phyloP scores from a whole-genome alignment of 148 eudicot species.

The Nepenthes mirabilis region DNA sequence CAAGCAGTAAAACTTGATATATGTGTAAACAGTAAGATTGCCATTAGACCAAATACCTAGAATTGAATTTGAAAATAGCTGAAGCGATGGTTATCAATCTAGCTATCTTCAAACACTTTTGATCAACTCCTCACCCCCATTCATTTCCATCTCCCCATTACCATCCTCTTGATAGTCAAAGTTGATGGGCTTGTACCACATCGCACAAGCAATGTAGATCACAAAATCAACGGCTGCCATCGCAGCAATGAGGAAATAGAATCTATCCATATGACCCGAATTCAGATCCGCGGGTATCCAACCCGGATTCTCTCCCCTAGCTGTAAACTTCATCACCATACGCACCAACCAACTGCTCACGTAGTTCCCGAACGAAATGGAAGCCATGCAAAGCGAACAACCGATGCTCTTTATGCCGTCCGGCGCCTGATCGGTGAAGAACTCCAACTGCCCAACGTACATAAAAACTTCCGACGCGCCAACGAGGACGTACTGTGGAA shows the following conservation, averaged over 20 bases:
- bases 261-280: neutral
- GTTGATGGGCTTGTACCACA: slow-evolving; percentile 2
- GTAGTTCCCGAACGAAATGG: slow-evolving; percentile 2
- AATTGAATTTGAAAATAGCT: too few relatives aligned
- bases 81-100: too few relatives aligned
- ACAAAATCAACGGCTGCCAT: neutral
- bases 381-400: slow-evolving; percentile 1
- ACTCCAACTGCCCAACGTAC: slow-evolving; percentile 3
- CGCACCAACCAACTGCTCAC: slow-evolving; percentile 2
- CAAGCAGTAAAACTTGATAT: too few relatives aligned
- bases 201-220: neutral
- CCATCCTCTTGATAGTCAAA: neutral
- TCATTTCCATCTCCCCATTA: slow-evolving; percentile 1
- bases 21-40: too few relatives aligned
- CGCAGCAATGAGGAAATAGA: neutral
- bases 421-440: slow-evolving; percentile 1
- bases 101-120: too few relatives aligned
- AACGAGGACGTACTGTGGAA: slow-evolving; percentile 1
- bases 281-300: slow-evolving; percentile 4
- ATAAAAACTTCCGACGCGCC: slow-evolving; percentile 3
- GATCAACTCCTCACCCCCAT: too few relatives aligned
- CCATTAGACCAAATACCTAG: too few relatives aligned
- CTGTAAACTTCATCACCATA: neutral
- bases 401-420: slow-evolving; percentile 3
- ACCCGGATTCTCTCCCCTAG: neutral